Base-by-base conservation (phyloP, 1,284 basidiomycete genomes). In the Cutaneotrichosporon dermatis region DNA sequence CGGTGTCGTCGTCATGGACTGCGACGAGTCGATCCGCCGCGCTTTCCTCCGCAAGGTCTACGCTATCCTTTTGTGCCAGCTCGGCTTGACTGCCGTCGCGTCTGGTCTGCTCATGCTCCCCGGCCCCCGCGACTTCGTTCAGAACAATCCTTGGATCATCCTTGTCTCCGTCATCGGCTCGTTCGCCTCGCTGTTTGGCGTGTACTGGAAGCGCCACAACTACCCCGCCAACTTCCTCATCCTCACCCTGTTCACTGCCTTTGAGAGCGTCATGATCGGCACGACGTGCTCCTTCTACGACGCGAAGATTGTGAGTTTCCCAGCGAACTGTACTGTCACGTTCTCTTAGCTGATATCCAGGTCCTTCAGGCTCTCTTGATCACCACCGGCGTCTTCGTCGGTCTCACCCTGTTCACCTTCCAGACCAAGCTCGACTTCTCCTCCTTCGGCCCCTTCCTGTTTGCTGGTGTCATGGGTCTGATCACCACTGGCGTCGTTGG, bases 291-390 rank as follows among this genome's bases (percentile, higher is more conserved):
- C 69, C 46, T 76, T 72, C 63, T 73, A 75, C 54, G 76, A 78
- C 57, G 70, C 72, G 48, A 62, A 64, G 41, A 75, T 77, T 37
- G 76, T 77, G 57, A 66, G 72, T 68, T 12, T 12, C 39, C 37
- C 7, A 8, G n/a, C n/a, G 4, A 8, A 4, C 4, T 6, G n/a
- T 12, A 44, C 43, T 16, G 43, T 7, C 43, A 7, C 12, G n/a
- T 16, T 36, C 6, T 33, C 10, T 4, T 15, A 8, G 15, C 50
- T 57, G 33, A 53, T 15, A 25, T 62, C 54, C 15, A 81, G 65
- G 79, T 83, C 12, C 71, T 83, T 12, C 80, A 83, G 70, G 83
- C 83, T 0, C 67, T 83, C 46, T 67, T 81, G 60, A 80, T 83
- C 64, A 83, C 82, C 7, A 70, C 76, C n/a, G 81, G 80, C 51